phyloP scores from a whole-genome alignment of 2,329 filamentous ascomycete species.

The Aspergillus latus region DNA sequence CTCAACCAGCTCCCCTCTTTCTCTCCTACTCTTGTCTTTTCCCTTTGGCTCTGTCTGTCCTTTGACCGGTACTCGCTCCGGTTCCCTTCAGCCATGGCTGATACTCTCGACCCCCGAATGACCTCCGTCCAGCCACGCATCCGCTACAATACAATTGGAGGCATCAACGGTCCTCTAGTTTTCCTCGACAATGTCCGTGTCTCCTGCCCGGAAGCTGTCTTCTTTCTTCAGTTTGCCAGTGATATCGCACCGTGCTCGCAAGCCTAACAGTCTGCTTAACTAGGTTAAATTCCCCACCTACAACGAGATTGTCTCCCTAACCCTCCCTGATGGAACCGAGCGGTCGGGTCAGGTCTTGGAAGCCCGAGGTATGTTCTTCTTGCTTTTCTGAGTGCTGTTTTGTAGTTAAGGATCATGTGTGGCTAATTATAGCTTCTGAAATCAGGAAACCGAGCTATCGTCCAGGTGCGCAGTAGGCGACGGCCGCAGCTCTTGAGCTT shows the following conservation, averaged over 20 bases:
- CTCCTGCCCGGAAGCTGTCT: neutral
- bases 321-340: slow-evolving; percentile 90
- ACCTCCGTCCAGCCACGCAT: slow-evolving; percentile 66
- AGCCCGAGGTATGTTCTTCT: slow-evolving; percentile 71
- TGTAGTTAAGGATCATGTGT: neutral
- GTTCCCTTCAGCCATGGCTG: slow-evolving; percentile 35
- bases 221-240: neutral
- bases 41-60: slow-evolving; percentile 16
- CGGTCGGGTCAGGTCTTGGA: slow-evolving; percentile 94
- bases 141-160: slow-evolving; percentile 97
- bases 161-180: slow-evolving; percentile 96
- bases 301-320: slow-evolving; percentile 97
- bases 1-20: slow-evolving; percentile 4
- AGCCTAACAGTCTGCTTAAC: slow-evolving; percentile 19
- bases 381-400: neutral
- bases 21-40: slow-evolving; percentile 13
- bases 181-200: slow-evolving; percentile 87
- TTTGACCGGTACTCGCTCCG: neutral
- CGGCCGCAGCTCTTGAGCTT: slow-evolving; percentile 13
- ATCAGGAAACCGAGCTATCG: slow-evolving; percentile 84
- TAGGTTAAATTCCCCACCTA: slow-evolving; percentile 96
- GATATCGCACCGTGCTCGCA: neutral
- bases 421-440: slow-evolving; percentile 21
- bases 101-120: slow-evolving; percentile 49
- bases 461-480: slow-evolving; percentile 66